A percentile compares a stretch with the other conserved stretches of the same genome.
These are phyloP conservation scores for Blastocystis sp. DNA, from an alignment of 352 stramenopile species.

Conservation along the genomic window DNA sequence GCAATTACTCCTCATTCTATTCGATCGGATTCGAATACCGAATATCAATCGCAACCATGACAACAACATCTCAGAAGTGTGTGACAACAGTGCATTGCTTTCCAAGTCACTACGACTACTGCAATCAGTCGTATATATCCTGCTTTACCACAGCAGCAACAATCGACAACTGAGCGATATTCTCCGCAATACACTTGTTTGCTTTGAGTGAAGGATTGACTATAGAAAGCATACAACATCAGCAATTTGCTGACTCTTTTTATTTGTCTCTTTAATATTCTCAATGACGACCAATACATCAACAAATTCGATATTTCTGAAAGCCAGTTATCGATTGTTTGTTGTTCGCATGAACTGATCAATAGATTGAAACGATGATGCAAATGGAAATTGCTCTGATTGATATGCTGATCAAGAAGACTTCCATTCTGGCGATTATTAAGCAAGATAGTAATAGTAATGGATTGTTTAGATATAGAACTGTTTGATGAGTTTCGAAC, in stretches of 20 bases:
- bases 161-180: background rate
- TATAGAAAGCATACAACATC: constrained; percentile 36
- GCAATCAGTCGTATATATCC: background rate
- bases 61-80: constrained; percentile 10
- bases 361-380: background rate
- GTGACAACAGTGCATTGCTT: background rate
- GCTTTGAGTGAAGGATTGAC: background rate
- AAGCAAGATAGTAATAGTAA: background rate
- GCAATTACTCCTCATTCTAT: background rate
- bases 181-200: constrained; percentile 6
- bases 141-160: constrained; percentile 42
- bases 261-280: constrained; percentile 17
- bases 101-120: constrained; percentile 19
- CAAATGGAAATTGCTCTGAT: background rate
- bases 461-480: background rate
- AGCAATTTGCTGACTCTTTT: background rate
- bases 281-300: constrained; percentile 36
- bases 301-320: background rate
- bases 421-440: constrained; percentile 13
- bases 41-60: background rate
- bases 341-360: background rate
- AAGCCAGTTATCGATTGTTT: background rate
- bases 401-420: constrained; percentile 19
- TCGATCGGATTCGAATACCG: constrained; percentile 11
- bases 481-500: constrained; percentile 27